These are phyloP conservation scores for Tremella mesenterica DNA, from an alignment of 768 basidiomycete genomes.

Conservation along the genomic window DNA sequence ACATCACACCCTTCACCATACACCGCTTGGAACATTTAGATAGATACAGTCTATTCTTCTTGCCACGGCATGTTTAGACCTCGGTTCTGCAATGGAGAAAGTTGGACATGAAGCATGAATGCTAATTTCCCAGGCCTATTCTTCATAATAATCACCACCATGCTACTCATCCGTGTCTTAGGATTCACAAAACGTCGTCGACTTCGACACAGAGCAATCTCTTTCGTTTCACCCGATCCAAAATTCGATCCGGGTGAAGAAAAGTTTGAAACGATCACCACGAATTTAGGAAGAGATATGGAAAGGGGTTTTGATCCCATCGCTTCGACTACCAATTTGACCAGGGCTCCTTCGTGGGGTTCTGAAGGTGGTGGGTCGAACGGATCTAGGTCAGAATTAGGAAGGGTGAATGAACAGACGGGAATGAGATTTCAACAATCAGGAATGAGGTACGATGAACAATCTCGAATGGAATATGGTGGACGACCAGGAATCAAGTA, in stretches of 20 bases:
- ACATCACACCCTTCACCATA: too few species aligned
- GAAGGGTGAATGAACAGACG: too few species aligned
- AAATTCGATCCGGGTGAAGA: background rate
- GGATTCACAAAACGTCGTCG: conserved; percentile 8
- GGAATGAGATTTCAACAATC: too few species aligned
- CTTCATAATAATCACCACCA: conserved; percentile 1
- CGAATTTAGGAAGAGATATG: background rate
- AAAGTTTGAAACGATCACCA: conserved; percentile 5
- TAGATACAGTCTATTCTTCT: too few species aligned
- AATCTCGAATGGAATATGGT: too few species aligned
- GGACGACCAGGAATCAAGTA: background rate
- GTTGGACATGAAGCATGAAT: too few species aligned
- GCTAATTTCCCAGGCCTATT: conserved; percentile 13
- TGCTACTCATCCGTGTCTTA: conserved; percentile 10
- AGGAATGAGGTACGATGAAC: too few species aligned
- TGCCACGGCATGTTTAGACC: too few species aligned
- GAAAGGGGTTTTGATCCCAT: background rate
- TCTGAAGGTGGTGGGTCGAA: background rate
- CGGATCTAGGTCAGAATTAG: background rate
- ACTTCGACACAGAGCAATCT: background rate
- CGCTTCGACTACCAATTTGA: background rate
- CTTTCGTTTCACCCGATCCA: conserved; percentile 3
- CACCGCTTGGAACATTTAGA: too few species aligned
- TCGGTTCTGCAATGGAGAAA: too few species aligned
- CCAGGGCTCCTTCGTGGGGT: background rate